These are phyloP conservation scores for Cyberlindnera saturnus DNA, from an alignment of 805 yeast genomes.

Conservation along the genomic window DNA sequence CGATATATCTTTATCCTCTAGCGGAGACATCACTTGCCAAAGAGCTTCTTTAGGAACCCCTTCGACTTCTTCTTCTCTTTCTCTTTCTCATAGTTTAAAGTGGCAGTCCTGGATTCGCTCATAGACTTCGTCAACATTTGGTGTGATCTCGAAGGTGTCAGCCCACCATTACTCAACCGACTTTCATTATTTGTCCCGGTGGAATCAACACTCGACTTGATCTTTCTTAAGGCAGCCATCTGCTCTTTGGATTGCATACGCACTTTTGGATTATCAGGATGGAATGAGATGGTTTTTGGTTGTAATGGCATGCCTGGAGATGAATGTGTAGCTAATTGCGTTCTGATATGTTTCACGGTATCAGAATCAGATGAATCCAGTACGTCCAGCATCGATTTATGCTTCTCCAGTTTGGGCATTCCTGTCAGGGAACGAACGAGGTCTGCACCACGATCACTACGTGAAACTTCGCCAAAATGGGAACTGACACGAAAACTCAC, in stretches of 20 bases:
- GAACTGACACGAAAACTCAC: conserved; percentile 14
- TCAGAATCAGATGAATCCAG: conserved; percentile 3
- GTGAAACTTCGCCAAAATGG: conserved; percentile 27
- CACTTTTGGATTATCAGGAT: background rate
- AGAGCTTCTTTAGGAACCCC: conserved; percentile 9
- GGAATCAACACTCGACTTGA: conserved; percentile 7
- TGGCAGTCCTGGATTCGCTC: conserved; percentile 11
- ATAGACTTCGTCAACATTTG: conserved; percentile 7
- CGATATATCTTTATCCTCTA: background rate
- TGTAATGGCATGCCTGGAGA: background rate
- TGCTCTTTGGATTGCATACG: background rate
- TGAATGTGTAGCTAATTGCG: conserved; percentile 1
- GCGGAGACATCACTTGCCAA: conserved; percentile 1
- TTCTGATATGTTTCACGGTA: conserved; percentile 1
- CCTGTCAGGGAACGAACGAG: conserved; percentile 38
- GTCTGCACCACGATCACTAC: conserved; percentile 28
- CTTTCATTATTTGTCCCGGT: background rate
- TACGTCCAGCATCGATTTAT: conserved; percentile 23
- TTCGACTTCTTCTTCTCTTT: conserved; percentile 6
- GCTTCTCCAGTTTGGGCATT: conserved; percentile 18
- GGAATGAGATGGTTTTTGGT: background rate
- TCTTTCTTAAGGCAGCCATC: conserved; percentile 4
- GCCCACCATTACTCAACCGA: background rate
- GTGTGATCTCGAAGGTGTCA: conserved; percentile 11
- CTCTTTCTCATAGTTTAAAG: background rate